These are phyloP conservation scores for Starmera quercuum DNA, from an alignment of 805 yeast genomes.

Conservation along the genomic window DNA sequence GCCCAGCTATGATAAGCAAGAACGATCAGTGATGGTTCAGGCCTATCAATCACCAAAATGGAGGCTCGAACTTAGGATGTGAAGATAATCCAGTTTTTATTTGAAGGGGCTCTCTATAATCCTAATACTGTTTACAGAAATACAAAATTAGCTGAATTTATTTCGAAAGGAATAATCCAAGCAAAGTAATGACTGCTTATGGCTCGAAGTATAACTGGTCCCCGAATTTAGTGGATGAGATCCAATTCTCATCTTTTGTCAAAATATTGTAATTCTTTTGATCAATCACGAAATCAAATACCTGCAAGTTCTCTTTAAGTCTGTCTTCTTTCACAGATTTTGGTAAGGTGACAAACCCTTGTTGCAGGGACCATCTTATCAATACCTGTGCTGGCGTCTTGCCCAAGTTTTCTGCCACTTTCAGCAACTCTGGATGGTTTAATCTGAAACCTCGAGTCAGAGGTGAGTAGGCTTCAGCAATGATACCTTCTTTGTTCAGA, in stretches of 20 bases:
- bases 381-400: slow-evolving; percentile 55
- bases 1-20: too few relatives aligned
- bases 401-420: slow-evolving; percentile 40
- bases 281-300: slow-evolving; percentile 39
- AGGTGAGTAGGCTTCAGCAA: slow-evolving; percentile 76
- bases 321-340: slow-evolving; percentile 51
- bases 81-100: too few relatives aligned
- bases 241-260: not conserved
- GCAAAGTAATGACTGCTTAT: too few relatives aligned
- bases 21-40: too few relatives aligned
- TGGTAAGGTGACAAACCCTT: slow-evolving; percentile 66
- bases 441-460: slow-evolving; percentile 56
- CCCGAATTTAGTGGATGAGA: not conserved
- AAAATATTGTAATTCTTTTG: slow-evolving; percentile 31
- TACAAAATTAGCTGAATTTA: too few relatives aligned
- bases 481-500: slow-evolving; percentile 46
- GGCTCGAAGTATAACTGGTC: not conserved
- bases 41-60: too few relatives aligned
- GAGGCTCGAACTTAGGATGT: too few relatives aligned
- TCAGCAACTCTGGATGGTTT: slow-evolving; percentile 43
- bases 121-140: too few relatives aligned
- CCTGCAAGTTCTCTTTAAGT: slow-evolving; percentile 46
- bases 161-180: too few relatives aligned
- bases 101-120: too few relatives aligned
- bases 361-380: slow-evolving; percentile 65